These are phyloP conservation scores for Copromyces sp. DNA, from an alignment of 495 filamentous ascomycete species.

Conservation along the genomic window DNA sequence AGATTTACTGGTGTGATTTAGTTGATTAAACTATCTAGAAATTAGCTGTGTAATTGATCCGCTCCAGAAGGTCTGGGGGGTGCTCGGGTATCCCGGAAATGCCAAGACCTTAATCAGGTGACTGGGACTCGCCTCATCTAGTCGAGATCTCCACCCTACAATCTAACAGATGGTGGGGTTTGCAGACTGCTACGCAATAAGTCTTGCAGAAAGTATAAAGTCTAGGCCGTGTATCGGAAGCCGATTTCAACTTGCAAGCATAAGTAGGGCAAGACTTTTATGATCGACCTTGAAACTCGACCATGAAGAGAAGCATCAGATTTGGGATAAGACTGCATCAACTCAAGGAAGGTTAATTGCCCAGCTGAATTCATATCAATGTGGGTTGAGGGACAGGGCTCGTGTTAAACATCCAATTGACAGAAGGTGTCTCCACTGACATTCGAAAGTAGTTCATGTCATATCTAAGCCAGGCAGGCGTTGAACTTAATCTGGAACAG, in stretches of 20 bases:
- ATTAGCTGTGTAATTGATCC: no score
- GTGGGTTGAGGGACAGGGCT: background rate
- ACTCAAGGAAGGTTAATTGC: no score
- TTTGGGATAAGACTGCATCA: no score
- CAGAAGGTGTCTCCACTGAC: background rate
- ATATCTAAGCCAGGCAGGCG: background rate
- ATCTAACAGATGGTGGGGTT: background rate
- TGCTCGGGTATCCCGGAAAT: no score
- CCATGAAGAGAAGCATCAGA: background rate
- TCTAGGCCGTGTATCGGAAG: background rate
- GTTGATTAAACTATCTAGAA: no score
- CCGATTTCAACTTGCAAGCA: background rate
- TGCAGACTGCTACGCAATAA: background rate
- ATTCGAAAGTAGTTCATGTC: no score
- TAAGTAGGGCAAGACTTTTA: background rate
- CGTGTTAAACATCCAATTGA: background rate
- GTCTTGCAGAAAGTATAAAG: background rate
- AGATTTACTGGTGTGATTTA: no score
- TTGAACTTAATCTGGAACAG: background rate
- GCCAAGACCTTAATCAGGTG: no score
- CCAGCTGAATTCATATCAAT: no score
- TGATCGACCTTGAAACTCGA: background rate
- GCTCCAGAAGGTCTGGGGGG: no score
- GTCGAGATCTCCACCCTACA: no score
- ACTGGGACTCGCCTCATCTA: no score